These are phyloP conservation scores for Stagonosporopsis tanaceti DNA, from an alignment of 2,329 filamentous ascomycete species.

Conservation along the genomic window DNA sequence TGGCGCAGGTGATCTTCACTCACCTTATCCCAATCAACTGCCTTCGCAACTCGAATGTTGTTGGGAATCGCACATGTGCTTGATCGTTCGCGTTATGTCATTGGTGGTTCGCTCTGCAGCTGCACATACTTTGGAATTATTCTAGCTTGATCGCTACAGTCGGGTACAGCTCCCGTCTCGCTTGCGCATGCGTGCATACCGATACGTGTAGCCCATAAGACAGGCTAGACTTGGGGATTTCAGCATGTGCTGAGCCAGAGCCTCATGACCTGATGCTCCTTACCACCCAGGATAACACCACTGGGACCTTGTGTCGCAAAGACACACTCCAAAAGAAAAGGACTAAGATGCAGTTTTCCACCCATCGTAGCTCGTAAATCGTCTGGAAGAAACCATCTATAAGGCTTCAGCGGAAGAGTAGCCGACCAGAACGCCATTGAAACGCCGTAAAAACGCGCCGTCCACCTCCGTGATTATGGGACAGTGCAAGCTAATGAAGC, in stretches of 20 bases:
- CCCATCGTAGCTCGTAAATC: constrained; percentile 1
- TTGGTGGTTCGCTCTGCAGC: background rate
- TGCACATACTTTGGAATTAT: background rate
- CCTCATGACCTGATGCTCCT: background rate
- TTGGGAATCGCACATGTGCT: background rate
- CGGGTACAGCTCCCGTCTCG: background rate
- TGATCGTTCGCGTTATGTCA: background rate
- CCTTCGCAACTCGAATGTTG: background rate
- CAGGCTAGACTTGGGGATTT: background rate
- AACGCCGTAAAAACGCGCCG: background rate
- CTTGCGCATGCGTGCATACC: background rate
- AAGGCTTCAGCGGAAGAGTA: background rate
- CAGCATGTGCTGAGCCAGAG: background rate
- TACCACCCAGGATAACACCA: no score
- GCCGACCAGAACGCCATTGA: background rate
- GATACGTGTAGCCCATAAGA: background rate
- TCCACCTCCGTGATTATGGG: background rate
- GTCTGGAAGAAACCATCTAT: background rate
- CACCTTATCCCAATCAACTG: background rate
- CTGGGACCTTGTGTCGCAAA: background rate
- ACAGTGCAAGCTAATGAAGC: background rate
- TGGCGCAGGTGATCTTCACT: background rate
- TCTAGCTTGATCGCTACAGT: background rate
- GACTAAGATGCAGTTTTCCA: background rate
- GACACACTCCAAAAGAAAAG: background rate